Evolutionary conservation across 441 rosid species (phyloP).

Genomic region (Iberis amara): DNA sequence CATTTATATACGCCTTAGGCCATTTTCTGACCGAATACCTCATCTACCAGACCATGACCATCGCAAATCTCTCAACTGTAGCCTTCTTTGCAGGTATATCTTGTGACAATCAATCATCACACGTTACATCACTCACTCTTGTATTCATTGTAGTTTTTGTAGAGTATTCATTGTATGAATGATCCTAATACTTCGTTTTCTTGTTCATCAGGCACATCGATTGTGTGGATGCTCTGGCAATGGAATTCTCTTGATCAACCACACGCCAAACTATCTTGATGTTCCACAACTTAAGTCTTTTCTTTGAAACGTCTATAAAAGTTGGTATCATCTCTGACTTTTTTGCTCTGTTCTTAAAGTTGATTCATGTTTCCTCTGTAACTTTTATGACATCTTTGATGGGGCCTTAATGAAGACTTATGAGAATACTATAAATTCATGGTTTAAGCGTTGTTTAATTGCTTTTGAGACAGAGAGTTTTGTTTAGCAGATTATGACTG

Average conservation of each 20-base stretch:
- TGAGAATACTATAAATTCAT: conserved; percentile 5
- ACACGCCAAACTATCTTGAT: conserved; percentile 39
- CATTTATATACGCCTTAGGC: conserved; percentile 78
- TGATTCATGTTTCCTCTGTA: conserved; percentile 6
- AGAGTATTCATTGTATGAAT: no score
- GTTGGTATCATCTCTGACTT: conserved; percentile 1
- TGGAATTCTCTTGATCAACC: conserved; percentile 54
- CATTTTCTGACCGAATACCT: conserved; percentile 83
- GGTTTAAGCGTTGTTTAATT: conserved; percentile 7
- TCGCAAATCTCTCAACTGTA: conserved; percentile 64
- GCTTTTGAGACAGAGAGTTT: background rate
- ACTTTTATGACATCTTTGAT: conserved; percentile 6
- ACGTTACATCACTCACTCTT: no score
- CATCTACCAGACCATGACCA: conserved; percentile 68
- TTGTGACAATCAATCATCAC: no score
- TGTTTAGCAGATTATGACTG: background rate
- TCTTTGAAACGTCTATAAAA: background rate
- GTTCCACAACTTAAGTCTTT: background rate
- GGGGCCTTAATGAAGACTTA: conserved; percentile 8
- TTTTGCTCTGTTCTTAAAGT: conserved; percentile 1
- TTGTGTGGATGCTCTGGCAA: conserved; percentile 75
- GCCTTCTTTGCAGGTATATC: conserved; percentile 31
- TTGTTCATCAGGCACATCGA: conserved; percentile 81
- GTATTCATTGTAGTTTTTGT: no score
- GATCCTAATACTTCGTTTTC: no score